A percentile compares a stretch with the other conserved stretches of the same genome.
phyloP scores from a whole-genome alignment of 208 protist species.

The Tetramitus jugosus region DNA sequence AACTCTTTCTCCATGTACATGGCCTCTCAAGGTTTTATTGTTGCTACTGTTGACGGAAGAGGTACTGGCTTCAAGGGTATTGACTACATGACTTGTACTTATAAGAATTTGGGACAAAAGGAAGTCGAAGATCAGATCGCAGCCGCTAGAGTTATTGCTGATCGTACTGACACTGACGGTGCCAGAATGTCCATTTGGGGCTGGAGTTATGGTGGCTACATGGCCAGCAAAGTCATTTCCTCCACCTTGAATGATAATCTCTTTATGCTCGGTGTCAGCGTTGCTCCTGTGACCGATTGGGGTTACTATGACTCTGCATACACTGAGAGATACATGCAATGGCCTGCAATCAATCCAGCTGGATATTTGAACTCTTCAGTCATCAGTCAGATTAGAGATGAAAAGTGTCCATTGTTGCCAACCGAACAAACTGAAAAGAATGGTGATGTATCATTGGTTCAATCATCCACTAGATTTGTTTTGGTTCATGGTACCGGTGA shows the following conservation, averaged over 20 bases:
- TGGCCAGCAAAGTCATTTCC: not conserved
- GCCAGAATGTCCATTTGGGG: constrained; percentile 14
- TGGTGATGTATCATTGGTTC: not conserved
- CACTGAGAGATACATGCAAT: constrained; percentile 28
- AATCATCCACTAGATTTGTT: not conserved
- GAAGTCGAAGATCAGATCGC: not conserved
- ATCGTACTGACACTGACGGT: not conserved
- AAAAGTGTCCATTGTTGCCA: constrained; percentile 3
- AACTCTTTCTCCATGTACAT: not conserved
- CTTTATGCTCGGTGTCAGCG: not conserved
- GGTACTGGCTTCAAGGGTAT: constrained; percentile 1
- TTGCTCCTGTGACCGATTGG: constrained; percentile 28
- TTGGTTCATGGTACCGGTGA: constrained; percentile 17
- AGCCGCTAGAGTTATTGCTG: not conserved
- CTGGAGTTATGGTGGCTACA: constrained; percentile 27
- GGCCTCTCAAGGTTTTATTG: not conserved
- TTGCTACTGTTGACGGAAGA: constrained; percentile 13
- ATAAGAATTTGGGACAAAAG: constrained; percentile 2
- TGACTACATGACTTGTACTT: not conserved
- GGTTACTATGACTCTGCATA: constrained; percentile 25
- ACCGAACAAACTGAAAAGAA: not conserved
- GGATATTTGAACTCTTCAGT: constrained; percentile 5
- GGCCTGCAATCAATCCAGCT: constrained; percentile 2
- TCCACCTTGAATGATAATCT: not conserved
- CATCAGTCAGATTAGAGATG: not conserved